phyloP scores from a whole-genome alignment of 148 eudicot genomes.

The Hydrangea macrophylla region DNA sequence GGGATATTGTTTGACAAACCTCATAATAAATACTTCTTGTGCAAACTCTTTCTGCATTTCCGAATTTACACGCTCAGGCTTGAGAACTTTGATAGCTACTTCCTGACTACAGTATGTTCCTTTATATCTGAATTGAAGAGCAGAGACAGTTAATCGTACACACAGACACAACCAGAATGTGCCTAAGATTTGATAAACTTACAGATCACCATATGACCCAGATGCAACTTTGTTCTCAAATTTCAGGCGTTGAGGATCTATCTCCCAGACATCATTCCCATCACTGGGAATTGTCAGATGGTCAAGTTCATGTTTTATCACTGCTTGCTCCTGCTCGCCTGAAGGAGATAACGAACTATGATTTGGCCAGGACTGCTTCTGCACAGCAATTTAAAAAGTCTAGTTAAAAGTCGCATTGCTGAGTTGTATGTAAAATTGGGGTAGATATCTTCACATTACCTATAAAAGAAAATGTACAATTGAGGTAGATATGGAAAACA shows the following conservation, averaged over 20 bases:
- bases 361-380: constrained; percentile 76
- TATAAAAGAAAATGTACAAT: neutral
- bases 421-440: neutral
- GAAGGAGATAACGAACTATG: constrained; percentile 48
- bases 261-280: constrained; percentile 98
- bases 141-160: neutral
- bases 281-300: constrained; percentile 83
- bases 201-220: constrained; percentile 98
- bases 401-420: constrained; percentile 2
- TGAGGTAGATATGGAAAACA: too few species aligned
- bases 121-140: constrained; percentile 60
- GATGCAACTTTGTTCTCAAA: constrained; percentile 87
- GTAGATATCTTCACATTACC: constrained; percentile 3
- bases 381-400: constrained; percentile 21
- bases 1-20: constrained; percentile 40
- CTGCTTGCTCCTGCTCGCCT: constrained; percentile 43
- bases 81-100: constrained; percentile 90
- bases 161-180: neutral
- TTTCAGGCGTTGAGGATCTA: constrained; percentile 71
- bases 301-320: constrained; percentile 37
- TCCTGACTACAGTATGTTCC: constrained; percentile 94
- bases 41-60: constrained; percentile 93
- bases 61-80: constrained; percentile 73
- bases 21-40: constrained; percentile 96
- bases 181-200: constrained; percentile 33